Evolutionary conservation across 108 stramenopile species (phyloP).

Genomic region (Discostella pseudostelligera): DNA sequence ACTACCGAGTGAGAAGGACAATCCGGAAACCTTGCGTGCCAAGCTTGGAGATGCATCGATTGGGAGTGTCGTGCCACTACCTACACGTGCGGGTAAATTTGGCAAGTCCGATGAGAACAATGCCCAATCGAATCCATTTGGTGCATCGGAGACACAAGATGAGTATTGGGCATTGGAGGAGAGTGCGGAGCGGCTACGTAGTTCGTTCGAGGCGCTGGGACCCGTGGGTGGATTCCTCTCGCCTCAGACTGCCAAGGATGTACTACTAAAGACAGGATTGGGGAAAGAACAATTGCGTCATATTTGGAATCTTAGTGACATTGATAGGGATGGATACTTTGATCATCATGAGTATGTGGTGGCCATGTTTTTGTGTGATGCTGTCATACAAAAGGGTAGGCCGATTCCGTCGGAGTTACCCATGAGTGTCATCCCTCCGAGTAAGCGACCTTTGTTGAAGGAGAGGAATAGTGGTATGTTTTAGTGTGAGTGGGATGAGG

Average conservation of each 20-base stretch:
- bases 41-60: slow-evolving; percentile 49
- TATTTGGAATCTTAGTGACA: slow-evolving; percentile 90
- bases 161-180: slow-evolving; percentile 86
- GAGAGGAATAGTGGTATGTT: too few relatives aligned
- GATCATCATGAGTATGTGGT: slow-evolving; percentile 90
- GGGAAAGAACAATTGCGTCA: slow-evolving; percentile 80
- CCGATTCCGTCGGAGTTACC: slow-evolving; percentile 82
- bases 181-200: slow-evolving; percentile 64
- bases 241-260: slow-evolving; percentile 74
- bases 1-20: slow-evolving; percentile 80
- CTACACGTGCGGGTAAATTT: slow-evolving; percentile 60
- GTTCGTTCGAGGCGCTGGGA: slow-evolving; percentile 71
- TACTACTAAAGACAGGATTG: slow-evolving; percentile 82
- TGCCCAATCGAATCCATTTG: slow-evolving; percentile 74
- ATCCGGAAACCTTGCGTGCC: slow-evolving; percentile 68
- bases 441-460: slow-evolving; percentile 48
- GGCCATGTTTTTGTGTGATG: slow-evolving; percentile 91
- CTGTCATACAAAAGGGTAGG: slow-evolving; percentile 83
- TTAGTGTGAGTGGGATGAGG: too few relatives aligned
- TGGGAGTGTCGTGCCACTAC: slow-evolving; percentile 54
- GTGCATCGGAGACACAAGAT: slow-evolving; percentile 62
- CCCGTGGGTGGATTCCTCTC: slow-evolving; percentile 80
- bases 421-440: slow-evolving; percentile 65
- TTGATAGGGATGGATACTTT: slow-evolving; percentile 89
- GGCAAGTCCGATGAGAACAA: slow-evolving; percentile 49